Conservation (phyloP, 805 yeast genomes). For the Cyberlindnera suaveolens region DNA sequence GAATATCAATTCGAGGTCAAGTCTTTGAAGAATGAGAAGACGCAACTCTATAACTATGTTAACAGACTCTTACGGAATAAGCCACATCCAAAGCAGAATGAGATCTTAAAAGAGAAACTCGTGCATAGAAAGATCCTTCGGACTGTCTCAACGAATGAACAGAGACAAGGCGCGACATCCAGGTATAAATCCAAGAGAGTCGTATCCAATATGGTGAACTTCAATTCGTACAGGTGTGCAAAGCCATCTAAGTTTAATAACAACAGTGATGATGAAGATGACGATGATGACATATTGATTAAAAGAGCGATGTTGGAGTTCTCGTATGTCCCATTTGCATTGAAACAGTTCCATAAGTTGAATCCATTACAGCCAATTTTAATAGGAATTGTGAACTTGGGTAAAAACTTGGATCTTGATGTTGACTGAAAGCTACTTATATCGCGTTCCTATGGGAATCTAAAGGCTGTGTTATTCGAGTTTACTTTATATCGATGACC, state of each 20-base stretch:
- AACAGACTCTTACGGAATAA: slow-evolving; percentile 18
- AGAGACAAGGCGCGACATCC: neutral
- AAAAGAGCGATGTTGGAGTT: slow-evolving; percentile 4
- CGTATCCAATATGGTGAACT: slow-evolving; percentile 11
- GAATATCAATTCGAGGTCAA: slow-evolving; percentile 15
- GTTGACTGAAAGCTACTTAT: neutral
- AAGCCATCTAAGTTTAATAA: neutral
- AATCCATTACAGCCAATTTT: slow-evolving; percentile 4
- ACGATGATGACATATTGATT: neutral
- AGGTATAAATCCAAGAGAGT: slow-evolving; percentile 5
- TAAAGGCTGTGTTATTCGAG: no score
- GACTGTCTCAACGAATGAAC: slow-evolving; percentile 11
- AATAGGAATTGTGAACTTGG: neutral
- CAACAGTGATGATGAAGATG: slow-evolving; percentile 9
- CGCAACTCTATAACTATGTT: slow-evolving; percentile 21
- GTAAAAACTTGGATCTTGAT: slow-evolving; percentile 1
- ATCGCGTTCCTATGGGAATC: neutral
- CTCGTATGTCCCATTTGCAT: slow-evolving; percentile 1
- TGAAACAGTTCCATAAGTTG: neutral
- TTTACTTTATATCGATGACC: no score
- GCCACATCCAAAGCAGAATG: slow-evolving; percentile 15
- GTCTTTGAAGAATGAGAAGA: slow-evolving; percentile 20
- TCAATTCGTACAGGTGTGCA: slow-evolving; percentile 10
- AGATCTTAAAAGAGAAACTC: slow-evolving; percentile 20
- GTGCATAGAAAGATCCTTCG: slow-evolving; percentile 22